Conservation (phyloP, 768 basidiomycete species). For the Phaeolepiota aurea region DNA sequence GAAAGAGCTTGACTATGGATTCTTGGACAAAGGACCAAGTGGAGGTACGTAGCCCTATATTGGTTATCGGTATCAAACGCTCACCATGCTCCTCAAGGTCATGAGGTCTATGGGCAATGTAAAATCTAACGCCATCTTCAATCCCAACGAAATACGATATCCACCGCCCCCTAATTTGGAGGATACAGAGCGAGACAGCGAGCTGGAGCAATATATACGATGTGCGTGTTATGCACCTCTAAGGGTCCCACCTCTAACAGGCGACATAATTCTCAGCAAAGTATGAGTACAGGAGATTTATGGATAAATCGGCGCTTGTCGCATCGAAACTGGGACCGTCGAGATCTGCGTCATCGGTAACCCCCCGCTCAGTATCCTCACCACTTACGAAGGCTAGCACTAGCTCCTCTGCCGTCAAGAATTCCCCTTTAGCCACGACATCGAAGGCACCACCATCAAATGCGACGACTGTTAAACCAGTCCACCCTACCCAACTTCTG, state of each 20-base stretch:
- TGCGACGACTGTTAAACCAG: not conserved
- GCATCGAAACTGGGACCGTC: constrained; percentile 39
- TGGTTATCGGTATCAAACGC: constrained; percentile 1
- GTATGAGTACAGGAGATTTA: constrained; percentile 70
- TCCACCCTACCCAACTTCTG: not conserved
- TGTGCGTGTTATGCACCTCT: constrained; percentile 33
- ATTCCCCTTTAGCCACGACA: constrained; percentile 8
- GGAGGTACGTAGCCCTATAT: constrained; percentile 66
- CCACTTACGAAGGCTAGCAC: constrained; percentile 3
- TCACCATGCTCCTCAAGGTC: too few relatives aligned
- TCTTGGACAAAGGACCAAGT: constrained; percentile 85
- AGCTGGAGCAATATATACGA: constrained; percentile 87
- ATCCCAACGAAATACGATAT: constrained; percentile 74
- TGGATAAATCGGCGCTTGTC: constrained; percentile 38
- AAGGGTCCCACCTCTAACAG: not conserved
- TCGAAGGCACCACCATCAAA: not conserved
- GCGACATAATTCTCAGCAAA: constrained; percentile 41
- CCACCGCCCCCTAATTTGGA: constrained; percentile 78
- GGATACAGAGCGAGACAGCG: constrained; percentile 77
- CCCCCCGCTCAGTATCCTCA: constrained; percentile 13
- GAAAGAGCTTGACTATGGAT: constrained; percentile 87
- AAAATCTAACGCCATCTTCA: constrained; percentile 72
- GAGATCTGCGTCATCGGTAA: constrained; percentile 23
- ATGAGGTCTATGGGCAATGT: constrained; percentile 80
- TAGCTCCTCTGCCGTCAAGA: constrained; percentile 4